Evolutionary conservation across 108 stramenopile species (phyloP).

Genomic region (Fragilaria crotonensis): DNA sequence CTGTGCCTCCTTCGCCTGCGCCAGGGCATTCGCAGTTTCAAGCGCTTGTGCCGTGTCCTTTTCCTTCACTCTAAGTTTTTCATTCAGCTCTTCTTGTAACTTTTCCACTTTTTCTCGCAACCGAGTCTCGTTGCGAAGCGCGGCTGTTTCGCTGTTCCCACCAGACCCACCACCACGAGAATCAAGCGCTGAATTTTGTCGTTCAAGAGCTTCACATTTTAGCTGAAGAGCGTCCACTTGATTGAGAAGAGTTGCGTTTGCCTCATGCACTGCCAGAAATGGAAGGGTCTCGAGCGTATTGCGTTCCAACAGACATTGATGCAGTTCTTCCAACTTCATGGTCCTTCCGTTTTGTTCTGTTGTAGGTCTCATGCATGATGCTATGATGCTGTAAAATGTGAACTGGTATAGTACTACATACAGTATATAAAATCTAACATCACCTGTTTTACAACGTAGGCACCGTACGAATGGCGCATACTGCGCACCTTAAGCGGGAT

Average conservation of each 20-base stretch:
- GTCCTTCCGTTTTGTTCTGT: no score
- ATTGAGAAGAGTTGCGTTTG: constrained; percentile 49
- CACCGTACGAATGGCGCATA: no score
- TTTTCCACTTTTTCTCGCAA: constrained; percentile 65
- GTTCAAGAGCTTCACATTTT: constrained; percentile 59
- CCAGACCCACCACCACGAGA: background rate
- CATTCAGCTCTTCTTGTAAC: constrained; percentile 52
- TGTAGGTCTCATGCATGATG: no score
- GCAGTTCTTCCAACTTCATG: constrained; percentile 28
- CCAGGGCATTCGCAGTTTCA: constrained; percentile 37
- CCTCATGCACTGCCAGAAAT: constrained; percentile 58
- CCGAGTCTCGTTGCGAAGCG: constrained; percentile 36
- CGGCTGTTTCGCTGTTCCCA: constrained; percentile 18
- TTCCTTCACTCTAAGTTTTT: constrained; percentile 38
- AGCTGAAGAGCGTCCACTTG: constrained; percentile 56
- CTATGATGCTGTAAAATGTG: no score
- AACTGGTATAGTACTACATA: no score
- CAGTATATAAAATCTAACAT: no score
- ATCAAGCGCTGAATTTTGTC: constrained; percentile 36
- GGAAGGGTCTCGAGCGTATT: constrained; percentile 66
- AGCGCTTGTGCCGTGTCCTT: constrained; percentile 29
- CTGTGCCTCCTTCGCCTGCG: constrained; percentile 34
- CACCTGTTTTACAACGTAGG: no score
- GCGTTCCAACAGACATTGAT: constrained; percentile 44
- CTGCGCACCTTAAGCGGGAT: no score